phyloP scores from a whole-genome alignment of 2,329 filamentous ascomycete genomes.

The Colletotrichum higginsianum region DNA sequence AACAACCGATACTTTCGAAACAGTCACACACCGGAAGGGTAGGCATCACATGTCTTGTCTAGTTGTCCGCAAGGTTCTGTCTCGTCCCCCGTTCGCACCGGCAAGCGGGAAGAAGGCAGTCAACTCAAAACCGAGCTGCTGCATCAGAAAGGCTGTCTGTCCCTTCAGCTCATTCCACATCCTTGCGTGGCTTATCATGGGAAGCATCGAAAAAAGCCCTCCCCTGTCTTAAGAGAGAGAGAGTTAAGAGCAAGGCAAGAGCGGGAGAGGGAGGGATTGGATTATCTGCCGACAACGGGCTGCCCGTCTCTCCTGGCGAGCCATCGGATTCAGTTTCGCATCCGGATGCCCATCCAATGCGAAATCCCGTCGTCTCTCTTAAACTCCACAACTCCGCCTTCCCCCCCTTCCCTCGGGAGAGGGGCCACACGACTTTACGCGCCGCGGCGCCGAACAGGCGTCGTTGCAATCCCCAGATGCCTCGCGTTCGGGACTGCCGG shows the following conservation, averaged over 20 bases:
- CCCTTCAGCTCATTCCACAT: background rate
- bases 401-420: background rate
- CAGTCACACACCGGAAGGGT: constrained; percentile 7
- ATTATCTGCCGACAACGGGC: background rate
- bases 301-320: background rate
- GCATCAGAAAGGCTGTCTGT: background rate
- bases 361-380: background rate
- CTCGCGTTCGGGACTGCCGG: constrained; percentile 13
- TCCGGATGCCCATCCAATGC: constrained; percentile 11
- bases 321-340: constrained; percentile 1
- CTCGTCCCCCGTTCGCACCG: background rate
- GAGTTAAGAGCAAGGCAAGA: too few species aligned
- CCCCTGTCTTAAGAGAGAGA: constrained; percentile 12
- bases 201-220: background rate
- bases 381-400: constrained; percentile 10
- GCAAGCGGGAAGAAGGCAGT: background rate
- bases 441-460: constrained; percentile 3
- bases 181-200: background rate
- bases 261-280: too few species aligned
- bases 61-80: background rate
- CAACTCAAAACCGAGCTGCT: background rate
- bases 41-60: constrained; percentile 3
- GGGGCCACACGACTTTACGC: background rate
- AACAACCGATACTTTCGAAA: constrained; percentile 17
- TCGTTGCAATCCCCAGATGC: background rate